Conservation (phyloP, 129 eudicot species). For the Flaveria brownii region DNA sequence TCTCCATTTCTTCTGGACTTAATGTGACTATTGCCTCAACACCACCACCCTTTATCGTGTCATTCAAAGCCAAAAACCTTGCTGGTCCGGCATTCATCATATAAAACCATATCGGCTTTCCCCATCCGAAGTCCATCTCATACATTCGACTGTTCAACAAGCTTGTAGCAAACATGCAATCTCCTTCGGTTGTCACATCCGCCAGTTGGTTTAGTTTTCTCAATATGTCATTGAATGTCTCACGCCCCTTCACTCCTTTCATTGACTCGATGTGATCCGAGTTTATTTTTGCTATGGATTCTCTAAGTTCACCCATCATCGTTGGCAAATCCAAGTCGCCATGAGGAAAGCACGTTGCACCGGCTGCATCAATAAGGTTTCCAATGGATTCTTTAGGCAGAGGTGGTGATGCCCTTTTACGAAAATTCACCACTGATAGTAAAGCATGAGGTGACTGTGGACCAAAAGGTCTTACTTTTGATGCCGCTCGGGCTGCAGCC, state of each 20-base stretch:
- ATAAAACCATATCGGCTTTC: constrained; percentile 19
- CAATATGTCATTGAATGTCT: neutral
- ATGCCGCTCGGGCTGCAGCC: constrained; percentile 23
- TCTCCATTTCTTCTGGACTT: constrained; percentile 3
- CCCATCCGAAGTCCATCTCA: constrained; percentile 18
- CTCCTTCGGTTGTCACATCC: neutral
- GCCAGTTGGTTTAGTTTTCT: neutral
- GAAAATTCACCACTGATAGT: neutral
- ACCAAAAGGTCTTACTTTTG: constrained; percentile 7
- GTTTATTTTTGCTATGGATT: constrained; percentile 2
- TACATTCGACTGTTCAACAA: neutral
- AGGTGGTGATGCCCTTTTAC: constrained; percentile 15
- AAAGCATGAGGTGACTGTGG: constrained; percentile 13
- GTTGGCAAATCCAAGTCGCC: constrained; percentile 11
- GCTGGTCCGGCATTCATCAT: neutral
- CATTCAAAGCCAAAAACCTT: neutral
- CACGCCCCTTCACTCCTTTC: constrained; percentile 20
- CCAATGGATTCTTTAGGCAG: constrained; percentile 13
- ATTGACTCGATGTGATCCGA: neutral
- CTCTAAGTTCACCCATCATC: neutral
- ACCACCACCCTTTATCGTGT: neutral
- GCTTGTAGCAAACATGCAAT: neutral
- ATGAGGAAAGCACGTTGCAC: constrained; percentile 13
- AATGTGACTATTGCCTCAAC: constrained; percentile 4
- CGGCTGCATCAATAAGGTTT: constrained; percentile 1